Conservation (phyloP, 1,284 basidiomycete species). For the Veloporphyrellus conicus region DNA sequence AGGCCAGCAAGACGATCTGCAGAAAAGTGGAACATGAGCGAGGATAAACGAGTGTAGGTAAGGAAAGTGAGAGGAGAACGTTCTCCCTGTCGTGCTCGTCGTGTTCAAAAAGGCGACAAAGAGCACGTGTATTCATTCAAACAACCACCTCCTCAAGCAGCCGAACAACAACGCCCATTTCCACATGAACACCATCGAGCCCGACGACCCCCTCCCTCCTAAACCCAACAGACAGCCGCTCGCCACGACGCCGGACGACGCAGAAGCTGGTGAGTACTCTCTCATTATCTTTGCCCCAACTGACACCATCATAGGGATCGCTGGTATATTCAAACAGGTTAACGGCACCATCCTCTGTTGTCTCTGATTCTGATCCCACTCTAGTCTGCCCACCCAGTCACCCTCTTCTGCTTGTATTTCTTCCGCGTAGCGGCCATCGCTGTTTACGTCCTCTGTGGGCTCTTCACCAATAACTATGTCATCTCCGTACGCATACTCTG, state of each 20-base stretch:
- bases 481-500: slow-evolving; percentile 60
- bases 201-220: slow-evolving; percentile 50
- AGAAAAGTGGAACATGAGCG: slow-evolving; percentile 34
- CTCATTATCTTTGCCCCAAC: neutral
- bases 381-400: slow-evolving; percentile 79
- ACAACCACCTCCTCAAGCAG: neutral
- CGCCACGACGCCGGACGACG: slow-evolving; percentile 54
- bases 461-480: slow-evolving; percentile 85
- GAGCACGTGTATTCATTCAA: slow-evolving; percentile 6
- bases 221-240: slow-evolving; percentile 39
- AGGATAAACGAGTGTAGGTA: slow-evolving; percentile 16
- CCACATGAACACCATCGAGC: slow-evolving; percentile 57
- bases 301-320: slow-evolving; percentile 48
- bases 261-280: slow-evolving; percentile 59
- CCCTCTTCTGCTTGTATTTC: slow-evolving; percentile 79
- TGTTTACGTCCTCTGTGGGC: slow-evolving; percentile 84
- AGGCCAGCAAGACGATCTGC: slow-evolving; percentile 41
- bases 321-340: slow-evolving; percentile 73
- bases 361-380: slow-evolving; percentile 12
- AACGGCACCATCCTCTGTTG: slow-evolving; percentile 6
- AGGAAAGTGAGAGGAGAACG: slow-evolving; percentile 3
- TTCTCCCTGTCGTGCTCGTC: slow-evolving; percentile 14
- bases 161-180: neutral
- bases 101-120: slow-evolving; percentile 3
- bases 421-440: slow-evolving; percentile 82